Percentiles rank a stretch among this genome's conserved stretches.
Evolutionary conservation across 2,329 filamentous ascomycete genomes (phyloP).

Genomic region (Thielaviopsis ethacetica): DNA sequence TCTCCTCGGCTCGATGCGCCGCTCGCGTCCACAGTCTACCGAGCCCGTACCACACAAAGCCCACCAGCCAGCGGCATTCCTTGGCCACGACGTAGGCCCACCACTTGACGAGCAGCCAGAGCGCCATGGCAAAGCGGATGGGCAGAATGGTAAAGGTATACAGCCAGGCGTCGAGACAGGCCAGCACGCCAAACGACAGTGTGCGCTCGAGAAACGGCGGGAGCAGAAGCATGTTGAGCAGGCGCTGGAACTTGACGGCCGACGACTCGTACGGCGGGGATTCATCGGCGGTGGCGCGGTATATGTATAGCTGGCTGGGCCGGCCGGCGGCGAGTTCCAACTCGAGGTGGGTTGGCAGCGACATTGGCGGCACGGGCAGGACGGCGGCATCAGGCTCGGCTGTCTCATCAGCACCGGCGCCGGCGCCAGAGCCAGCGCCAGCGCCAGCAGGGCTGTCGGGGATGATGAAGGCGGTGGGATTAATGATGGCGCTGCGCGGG

Average conservation of each 20-base stretch:
- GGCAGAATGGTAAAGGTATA: constrained; percentile 94
- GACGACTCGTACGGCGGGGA: constrained; percentile 82
- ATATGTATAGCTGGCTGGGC: constrained; percentile 49
- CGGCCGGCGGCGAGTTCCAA: constrained; percentile 45
- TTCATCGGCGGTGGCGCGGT: constrained; percentile 39
- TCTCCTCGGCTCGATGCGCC: no score
- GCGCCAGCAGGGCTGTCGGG: neutral
- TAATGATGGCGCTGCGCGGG: constrained; percentile 23
- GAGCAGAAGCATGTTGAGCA: constrained; percentile 75
- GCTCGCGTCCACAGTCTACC: constrained; percentile 56
- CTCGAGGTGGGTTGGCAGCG: constrained; percentile 47
- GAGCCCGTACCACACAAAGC: constrained; percentile 64
- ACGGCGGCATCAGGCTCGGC: constrained; percentile 14
- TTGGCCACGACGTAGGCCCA: constrained; percentile 57
- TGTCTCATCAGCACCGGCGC: no score
- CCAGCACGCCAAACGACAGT: constrained; percentile 72
- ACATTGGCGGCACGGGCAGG: constrained; percentile 50
- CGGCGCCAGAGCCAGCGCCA: constrained; percentile 22
- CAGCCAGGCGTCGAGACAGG: constrained; percentile 89
- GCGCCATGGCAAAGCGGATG: constrained; percentile 67
- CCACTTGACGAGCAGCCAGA: constrained; percentile 61
- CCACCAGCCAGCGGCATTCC: constrained; percentile 54
- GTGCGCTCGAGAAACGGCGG: constrained; percentile 71
- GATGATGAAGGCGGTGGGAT: constrained; percentile 19
- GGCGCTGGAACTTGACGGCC: constrained; percentile 75